phyloP scores from a whole-genome alignment of 164 flowering plant genomes.

The Platanus orientalis region DNA sequence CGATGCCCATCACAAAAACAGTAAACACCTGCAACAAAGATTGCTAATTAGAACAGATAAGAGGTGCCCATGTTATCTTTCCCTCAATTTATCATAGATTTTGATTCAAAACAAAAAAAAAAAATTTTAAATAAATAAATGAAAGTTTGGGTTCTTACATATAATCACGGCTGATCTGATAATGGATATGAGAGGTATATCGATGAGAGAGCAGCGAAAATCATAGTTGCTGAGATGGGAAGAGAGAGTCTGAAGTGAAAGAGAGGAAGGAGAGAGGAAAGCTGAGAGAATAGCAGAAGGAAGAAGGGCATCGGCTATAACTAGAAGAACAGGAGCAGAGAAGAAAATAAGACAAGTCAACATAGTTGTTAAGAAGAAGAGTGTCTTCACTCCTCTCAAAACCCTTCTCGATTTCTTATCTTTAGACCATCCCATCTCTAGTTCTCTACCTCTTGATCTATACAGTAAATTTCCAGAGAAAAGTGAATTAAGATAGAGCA shows the following conservation, averaged over 20 bases:
- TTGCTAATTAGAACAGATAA: neutral
- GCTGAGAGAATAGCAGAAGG: slow-evolving; percentile 77
- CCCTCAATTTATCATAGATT: neutral
- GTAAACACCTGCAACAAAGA: slow-evolving; percentile 58
- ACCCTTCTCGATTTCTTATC: slow-evolving; percentile 42
- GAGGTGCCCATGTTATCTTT: neutral
- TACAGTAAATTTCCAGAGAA: too few relatives aligned
- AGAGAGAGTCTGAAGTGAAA: slow-evolving; percentile 31
- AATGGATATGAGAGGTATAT: slow-evolving; percentile 77
- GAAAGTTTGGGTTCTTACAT: slow-evolving; percentile 37
- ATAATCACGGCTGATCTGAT: slow-evolving; percentile 63
- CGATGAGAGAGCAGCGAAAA: slow-evolving; percentile 71
- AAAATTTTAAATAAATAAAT: too few relatives aligned
- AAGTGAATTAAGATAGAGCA: too few relatives aligned
- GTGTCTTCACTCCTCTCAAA: slow-evolving; percentile 58
- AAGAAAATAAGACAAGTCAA: slow-evolving; percentile 59
- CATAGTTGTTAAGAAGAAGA: slow-evolving; percentile 71
- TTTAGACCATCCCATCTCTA: slow-evolving; percentile 52
- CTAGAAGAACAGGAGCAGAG: slow-evolving; percentile 77
- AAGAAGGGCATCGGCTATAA: slow-evolving; percentile 56
- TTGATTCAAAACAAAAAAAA: too few relatives aligned
- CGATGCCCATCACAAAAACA: slow-evolving; percentile 82
- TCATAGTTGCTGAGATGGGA: slow-evolving; percentile 54
- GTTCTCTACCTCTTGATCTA: too few relatives aligned
- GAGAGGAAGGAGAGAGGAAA: slow-evolving; percentile 35